These are phyloP conservation scores for Penicillium coprophilum DNA, from an alignment of 495 filamentous ascomycete species.

Conservation along the genomic window DNA sequence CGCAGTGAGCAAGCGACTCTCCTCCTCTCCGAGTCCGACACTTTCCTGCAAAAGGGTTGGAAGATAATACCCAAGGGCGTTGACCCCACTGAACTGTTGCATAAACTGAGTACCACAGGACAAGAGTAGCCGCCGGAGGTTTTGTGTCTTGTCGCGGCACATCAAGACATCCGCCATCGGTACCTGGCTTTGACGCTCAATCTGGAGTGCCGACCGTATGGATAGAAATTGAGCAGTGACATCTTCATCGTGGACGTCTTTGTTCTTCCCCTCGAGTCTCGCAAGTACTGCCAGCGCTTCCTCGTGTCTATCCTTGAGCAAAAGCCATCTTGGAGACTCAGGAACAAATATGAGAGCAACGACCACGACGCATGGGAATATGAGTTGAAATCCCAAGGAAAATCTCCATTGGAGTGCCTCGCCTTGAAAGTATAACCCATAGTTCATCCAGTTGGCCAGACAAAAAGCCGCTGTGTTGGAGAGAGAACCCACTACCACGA, in stretches of 20 bases:
- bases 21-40: constrained; percentile 40
- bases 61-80: constrained; percentile 35
- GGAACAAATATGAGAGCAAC: constrained; percentile 48
- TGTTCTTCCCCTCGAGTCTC: constrained; percentile 39
- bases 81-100: constrained; percentile 46
- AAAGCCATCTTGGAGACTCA: constrained; percentile 46
- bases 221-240: constrained; percentile 36
- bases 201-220: too few species aligned
- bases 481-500: constrained; percentile 57
- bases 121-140: constrained; percentile 40
- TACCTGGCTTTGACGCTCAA: constrained; percentile 11
- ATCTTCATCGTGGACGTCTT: constrained; percentile 36
- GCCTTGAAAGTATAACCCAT: constrained; percentile 36
- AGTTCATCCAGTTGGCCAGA: constrained; percentile 19
- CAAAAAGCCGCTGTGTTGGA: constrained; percentile 49
- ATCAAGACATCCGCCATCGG: constrained; percentile 36
- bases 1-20: constrained; percentile 44
- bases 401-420: constrained; percentile 46
- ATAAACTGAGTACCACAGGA: constrained; percentile 45
- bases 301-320: constrained; percentile 37
- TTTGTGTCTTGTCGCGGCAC: constrained; percentile 31
- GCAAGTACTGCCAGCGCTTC: constrained; percentile 46
- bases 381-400: constrained; percentile 48
- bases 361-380: constrained; percentile 47
- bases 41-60: constrained; percentile 45